phyloP scores from a whole-genome alignment of 164 flowering plant genomes.

The Stephania japonica region DNA sequence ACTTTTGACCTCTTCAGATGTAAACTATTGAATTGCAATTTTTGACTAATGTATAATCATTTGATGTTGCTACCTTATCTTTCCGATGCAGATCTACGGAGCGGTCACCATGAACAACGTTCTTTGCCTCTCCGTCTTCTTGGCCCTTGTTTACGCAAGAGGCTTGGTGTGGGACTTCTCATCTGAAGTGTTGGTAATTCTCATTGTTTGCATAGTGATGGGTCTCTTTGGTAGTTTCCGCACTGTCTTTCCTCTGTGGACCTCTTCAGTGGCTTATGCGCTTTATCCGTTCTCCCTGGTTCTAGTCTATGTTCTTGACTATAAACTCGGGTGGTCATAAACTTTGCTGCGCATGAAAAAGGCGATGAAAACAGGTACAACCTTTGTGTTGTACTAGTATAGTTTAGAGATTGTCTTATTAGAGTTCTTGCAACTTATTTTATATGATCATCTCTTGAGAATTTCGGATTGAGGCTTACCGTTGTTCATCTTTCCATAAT shows the following conservation, averaged over 20 bases:
- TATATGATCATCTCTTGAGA: not conserved
- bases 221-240: slow-evolving; percentile 66
- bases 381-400: not conserved
- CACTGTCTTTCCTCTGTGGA: slow-evolving; percentile 75
- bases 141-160: slow-evolving; percentile 61
- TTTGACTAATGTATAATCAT: no score
- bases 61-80: no score
- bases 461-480: no score
- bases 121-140: slow-evolving; percentile 67
- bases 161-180: slow-evolving; percentile 80
- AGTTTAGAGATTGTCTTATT: not conserved
- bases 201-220: slow-evolving; percentile 65
- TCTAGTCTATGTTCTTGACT: slow-evolving; percentile 72
- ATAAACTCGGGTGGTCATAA: slow-evolving; percentile 68
- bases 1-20: no score
- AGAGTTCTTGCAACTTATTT: not conserved
- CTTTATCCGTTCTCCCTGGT: slow-evolving; percentile 71
- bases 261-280: slow-evolving; percentile 45
- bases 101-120: slow-evolving; percentile 75
- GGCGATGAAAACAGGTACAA: not conserved
- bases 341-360: not conserved
- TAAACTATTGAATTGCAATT: no score
- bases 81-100: slow-evolving; percentile 64
- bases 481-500: no score
- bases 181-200: slow-evolving; percentile 68